Percentiles rank a stretch among this genome's conserved stretches.
Conservation (phyloP, 2,329 filamentous ascomycete species). For the Cladosporium sp. region DNA sequence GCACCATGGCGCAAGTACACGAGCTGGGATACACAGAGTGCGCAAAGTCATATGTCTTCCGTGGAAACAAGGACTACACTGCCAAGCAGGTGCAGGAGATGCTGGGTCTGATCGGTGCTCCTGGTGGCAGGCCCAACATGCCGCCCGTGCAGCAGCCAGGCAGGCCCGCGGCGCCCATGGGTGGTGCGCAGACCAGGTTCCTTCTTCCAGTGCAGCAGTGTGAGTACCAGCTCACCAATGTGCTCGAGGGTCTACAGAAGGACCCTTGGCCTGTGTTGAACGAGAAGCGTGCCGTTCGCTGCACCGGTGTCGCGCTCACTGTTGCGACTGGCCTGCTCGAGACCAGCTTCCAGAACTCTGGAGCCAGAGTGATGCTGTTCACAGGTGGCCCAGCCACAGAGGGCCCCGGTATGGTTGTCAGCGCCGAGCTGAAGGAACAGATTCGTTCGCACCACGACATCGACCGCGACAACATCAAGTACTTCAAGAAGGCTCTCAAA, state of each 20-base stretch:
- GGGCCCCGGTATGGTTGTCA: slow-evolving; percentile 94
- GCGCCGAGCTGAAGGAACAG: slow-evolving; percentile 90
- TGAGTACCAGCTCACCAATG: slow-evolving; percentile 96
- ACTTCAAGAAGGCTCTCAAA: slow-evolving; percentile 99
- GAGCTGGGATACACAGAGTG: slow-evolving; percentile 98
- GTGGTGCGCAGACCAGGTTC: slow-evolving; percentile 85
- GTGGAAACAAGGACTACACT: slow-evolving; percentile 96
- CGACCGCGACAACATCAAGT: slow-evolving; percentile 97
- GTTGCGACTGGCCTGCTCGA: slow-evolving; percentile 92
- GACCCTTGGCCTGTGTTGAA: slow-evolving; percentile 97
- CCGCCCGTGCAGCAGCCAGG: slow-evolving; percentile 71
- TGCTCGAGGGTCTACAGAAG: slow-evolving; percentile 90
- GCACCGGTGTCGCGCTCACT: slow-evolving; percentile 93
- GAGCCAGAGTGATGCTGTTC: slow-evolving; percentile 95
- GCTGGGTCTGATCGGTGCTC: slow-evolving; percentile 74
- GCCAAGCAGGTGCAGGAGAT: slow-evolving; percentile 99
- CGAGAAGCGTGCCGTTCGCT: slow-evolving; percentile 85
- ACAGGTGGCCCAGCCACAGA: slow-evolving; percentile 93
- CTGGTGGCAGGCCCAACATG: slow-evolving; percentile 70
- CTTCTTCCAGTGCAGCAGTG: slow-evolving; percentile 91
- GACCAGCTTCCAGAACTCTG: slow-evolving; percentile 92
- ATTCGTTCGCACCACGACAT: slow-evolving; percentile 99
- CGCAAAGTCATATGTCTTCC: slow-evolving; percentile 97
- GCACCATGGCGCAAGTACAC: slow-evolving; percentile 96
- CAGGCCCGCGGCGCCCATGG: slow-evolving; percentile 64